phyloP scores from a whole-genome alignment of 805 yeast species.

The Spencermartinsiella europaea region DNA sequence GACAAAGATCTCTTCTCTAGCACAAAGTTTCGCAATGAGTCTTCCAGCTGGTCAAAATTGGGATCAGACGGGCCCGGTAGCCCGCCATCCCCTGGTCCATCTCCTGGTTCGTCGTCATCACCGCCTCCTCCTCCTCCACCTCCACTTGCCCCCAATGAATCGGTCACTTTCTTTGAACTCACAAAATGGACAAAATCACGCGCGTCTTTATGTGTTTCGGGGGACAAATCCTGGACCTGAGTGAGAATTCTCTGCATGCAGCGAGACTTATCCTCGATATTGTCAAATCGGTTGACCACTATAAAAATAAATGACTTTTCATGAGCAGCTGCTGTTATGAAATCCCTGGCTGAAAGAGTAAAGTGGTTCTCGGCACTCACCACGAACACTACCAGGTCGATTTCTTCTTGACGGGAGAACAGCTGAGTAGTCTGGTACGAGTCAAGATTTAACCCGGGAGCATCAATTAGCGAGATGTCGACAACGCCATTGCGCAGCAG shows the following conservation, averaged over 20 bases:
- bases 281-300: slow-evolving; percentile 90
- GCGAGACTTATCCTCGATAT: slow-evolving; percentile 70
- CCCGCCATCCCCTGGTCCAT: slow-evolving; percentile 29
- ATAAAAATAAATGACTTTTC: slow-evolving; percentile 91
- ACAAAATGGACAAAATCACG: slow-evolving; percentile 92
- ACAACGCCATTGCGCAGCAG: slow-evolving; percentile 83
- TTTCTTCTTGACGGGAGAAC: slow-evolving; percentile 93
- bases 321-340: slow-evolving; percentile 80
- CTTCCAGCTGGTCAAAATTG: slow-evolving; percentile 73
- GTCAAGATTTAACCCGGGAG: slow-evolving; percentile 94
- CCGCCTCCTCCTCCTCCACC: slow-evolving; percentile 36
- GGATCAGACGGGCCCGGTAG: slow-evolving; percentile 22
- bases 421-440: slow-evolving; percentile 92
- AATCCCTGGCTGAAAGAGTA: slow-evolving; percentile 90
- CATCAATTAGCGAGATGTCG: slow-evolving; percentile 89
- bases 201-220: slow-evolving; percentile 85
- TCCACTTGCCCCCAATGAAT: slow-evolving; percentile 34
- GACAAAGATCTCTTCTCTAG: slow-evolving; percentile 85
- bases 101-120: slow-evolving; percentile 35
- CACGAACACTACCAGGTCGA: slow-evolving; percentile 92
- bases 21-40: slow-evolving; percentile 77
- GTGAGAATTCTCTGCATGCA: slow-evolving; percentile 74
- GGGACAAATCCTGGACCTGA: slow-evolving; percentile 80
- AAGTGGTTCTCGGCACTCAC: slow-evolving; percentile 95
- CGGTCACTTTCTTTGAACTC: slow-evolving; percentile 51